Base-by-base conservation (phyloP, 192 early-diverging fungal genomes). In the Entomortierella parvispora region DNA sequence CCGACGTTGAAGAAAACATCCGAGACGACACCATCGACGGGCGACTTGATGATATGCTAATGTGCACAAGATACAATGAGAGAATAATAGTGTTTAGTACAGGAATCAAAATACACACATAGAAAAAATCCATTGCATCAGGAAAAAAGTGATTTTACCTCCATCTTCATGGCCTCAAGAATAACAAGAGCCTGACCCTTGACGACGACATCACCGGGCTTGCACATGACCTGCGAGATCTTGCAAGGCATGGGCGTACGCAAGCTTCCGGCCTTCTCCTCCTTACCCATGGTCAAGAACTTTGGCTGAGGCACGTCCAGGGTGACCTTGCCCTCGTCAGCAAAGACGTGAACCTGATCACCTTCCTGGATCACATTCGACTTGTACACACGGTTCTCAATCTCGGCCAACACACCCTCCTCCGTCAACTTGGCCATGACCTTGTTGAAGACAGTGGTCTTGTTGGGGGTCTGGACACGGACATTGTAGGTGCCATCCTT, bases 111-210 rank as follows among this genome's bases (percentile, higher is more conserved):
- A 51, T 40, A 5, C 2, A 18, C 23, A 40, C 20, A 44, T 3
- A 26, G n/a, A 14, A 4, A 51, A 26, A 42, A 51, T 5, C 48
- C 14, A 40, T 4, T 15, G 12, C 29, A 31, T 52, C 5, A 8
- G 42, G 3, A 34, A 65, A 25, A 50, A 58, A 50, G 44, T 25
- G 1, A 45, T 51, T 76, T 77, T 85, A 90, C 88, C 89, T 99
- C 97, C 97, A 99, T 99, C 87, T 99, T 99, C 97, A 99, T 99
- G 20, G 97, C 97, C 69, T 99, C 97, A 32, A 99, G 82, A 32
- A 99, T 86, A 3, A 97, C 80, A 32, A 99, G 77, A 40, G 90
- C 86, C 49, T 90, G 84, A 42, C 92, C 95, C 79, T 94, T 93
- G 50, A 87, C 86, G 11, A 99, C 93, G 37, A 83, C 83, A 32